Evolutionary conservation across 352 stramenopile species (phyloP), one percentile per base, ranked within the genome.

Genomic region (Globisporangium okanoganense): DNA sequence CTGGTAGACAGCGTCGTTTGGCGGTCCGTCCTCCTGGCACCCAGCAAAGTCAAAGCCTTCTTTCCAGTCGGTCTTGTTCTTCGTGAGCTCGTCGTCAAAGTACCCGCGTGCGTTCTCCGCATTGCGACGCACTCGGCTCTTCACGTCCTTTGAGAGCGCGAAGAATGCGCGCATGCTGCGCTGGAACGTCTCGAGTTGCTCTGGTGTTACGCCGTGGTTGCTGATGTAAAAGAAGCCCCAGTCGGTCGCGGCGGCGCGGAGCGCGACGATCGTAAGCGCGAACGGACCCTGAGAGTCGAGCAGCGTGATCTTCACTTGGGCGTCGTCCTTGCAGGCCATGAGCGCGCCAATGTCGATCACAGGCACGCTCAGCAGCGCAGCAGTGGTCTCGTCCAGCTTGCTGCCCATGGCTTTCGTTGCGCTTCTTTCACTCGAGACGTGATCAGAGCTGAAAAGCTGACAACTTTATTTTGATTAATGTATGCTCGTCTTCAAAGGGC

Each of bases 71-170:
- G 70, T 76, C 56, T 85, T 92, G 69, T 96, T 89, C 76, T 98
- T 98, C 41, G 94, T 98, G 33, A 98, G 73, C 65, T 98, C 95
- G 64, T 96, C 83, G 63, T 98, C 89, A 72, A 97, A 97, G 69
- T 90, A 98, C 16, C 95, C 94, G 56, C 90, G 78, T 38, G 90
- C 76, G 79, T 98, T 98, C 24, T 65, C 74, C 43, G 65, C 78
- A 54, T n/a, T 82, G 64, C 90, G 95, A 5, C 65, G 87, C 50
- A 96, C 56, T 1, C 50, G 60, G 40, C 58, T 48, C 67, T 94
- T 92, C 18, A 71, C 58, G 2, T 83, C 63, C 43, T 75, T 74
- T 1, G 85, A 81, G 8, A 97, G 71, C 13, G 31, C 51, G 70
- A 98, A 98, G 73, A 97, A 98, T 1, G 61, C 58, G 35, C 72